Base-by-base conservation (phyloP, 805 yeast genomes). In the Yamadazyma endophytica region DNA sequence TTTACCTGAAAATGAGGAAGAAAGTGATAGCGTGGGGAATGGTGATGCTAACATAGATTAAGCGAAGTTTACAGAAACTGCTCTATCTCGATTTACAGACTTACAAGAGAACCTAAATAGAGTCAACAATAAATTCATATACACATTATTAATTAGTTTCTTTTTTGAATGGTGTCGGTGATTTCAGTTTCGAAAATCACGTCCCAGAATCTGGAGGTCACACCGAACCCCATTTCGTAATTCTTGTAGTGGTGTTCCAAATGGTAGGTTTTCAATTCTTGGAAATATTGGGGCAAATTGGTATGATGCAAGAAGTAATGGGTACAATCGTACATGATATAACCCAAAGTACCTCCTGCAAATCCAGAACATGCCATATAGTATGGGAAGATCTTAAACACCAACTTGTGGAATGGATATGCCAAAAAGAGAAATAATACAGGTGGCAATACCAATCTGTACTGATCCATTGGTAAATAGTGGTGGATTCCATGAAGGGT, bases 221-320 rank as follows among this genome's bases (percentile, higher is more conserved):
- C 97, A 46, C 99, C 99, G 47, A 89, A 92, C 1, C 97, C 99
- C 47, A 89, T 65, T 61, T 94, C 95, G 60, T 86, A 92, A 62
- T 92, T 90, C 68, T 90, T 89, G 70, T 92, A 92, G 56, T 92
- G 99, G 61, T 92, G 99, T 58, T 90, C 97, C 61, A 92, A 73
- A 58, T 92, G 99, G 55, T 87, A 81, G 30, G 83, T 85, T 61
- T 92, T 92, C 52, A 87, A 66, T 18, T 75, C 78, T 55, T 85
- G 88, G 61, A 87, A 65, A 53, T 69, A 82, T 24, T 64, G 49
- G 15, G 98, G 98, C 49, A 92, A 69, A 50, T 71, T 73, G 22
- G 85, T 75, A 61, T 92, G 99, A 56, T 92, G 99, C 53, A 92
- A 64, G 51, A 85, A 75, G 61, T 92, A 92, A 64, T 92, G 99